These are phyloP conservation scores for Monilinia fructicola DNA, from an alignment of 2,329 filamentous ascomycete genomes.

Conservation along the genomic window DNA sequence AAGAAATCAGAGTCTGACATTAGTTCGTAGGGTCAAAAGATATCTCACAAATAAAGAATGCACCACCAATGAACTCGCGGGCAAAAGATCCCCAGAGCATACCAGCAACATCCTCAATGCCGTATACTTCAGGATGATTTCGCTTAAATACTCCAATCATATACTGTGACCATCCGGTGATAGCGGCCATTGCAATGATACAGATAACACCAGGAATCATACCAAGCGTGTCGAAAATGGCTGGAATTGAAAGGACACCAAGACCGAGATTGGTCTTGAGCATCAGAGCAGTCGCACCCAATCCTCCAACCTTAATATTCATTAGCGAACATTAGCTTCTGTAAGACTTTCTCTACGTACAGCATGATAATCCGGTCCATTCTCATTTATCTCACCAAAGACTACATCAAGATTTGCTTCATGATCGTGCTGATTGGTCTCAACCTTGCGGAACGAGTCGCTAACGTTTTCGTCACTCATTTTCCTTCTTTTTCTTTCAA, in stretches of 20 bases:
- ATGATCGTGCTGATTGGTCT: not conserved
- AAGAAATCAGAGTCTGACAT: slow-evolving; percentile 51
- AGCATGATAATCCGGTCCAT: slow-evolving; percentile 19
- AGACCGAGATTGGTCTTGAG: slow-evolving; percentile 44
- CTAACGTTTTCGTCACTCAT: slow-evolving; percentile 6
- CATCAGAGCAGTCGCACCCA: slow-evolving; percentile 41
- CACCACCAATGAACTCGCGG: slow-evolving; percentile 13
- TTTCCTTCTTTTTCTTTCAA: not conserved
- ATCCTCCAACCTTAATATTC: slow-evolving; percentile 4
- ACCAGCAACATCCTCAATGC: slow-evolving; percentile 15
- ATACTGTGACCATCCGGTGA: slow-evolving; percentile 49
- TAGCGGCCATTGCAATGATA: slow-evolving; percentile 41
- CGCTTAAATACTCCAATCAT: slow-evolving; percentile 47
- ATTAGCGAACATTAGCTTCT: not conserved
- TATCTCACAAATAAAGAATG: slow-evolving; percentile 14
- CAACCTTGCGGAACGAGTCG: not conserved
- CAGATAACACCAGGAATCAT: slow-evolving; percentile 46
- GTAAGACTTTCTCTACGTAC: not conserved
- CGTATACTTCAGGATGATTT: slow-evolving; percentile 52
- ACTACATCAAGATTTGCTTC: slow-evolving; percentile 11
- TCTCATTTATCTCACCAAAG: slow-evolving; percentile 19
- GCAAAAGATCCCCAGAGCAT: slow-evolving; percentile 9
- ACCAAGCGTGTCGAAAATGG: slow-evolving; percentile 45
- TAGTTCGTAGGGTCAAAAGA: slow-evolving; percentile 48
- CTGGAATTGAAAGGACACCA: slow-evolving; percentile 45